A percentile compares a stretch with the other conserved stretches of the same genome.
Conservation (phyloP, 352 stramenopile species). For the Phytophthora melonis region DNA sequence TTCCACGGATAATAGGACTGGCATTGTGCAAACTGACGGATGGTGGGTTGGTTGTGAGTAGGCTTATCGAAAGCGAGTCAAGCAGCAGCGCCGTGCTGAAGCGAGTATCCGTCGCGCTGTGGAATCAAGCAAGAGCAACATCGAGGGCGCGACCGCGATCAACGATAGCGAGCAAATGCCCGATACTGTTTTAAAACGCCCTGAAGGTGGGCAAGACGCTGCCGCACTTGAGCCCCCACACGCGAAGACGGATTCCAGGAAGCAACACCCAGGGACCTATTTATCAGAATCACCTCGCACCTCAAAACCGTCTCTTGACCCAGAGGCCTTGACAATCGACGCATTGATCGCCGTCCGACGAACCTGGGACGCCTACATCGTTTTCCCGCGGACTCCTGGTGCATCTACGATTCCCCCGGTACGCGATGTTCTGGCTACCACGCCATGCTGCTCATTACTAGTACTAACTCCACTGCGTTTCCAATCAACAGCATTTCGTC, state of each 20-base stretch:
- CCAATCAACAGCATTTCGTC: conserved; percentile 54
- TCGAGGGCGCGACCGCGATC: background rate
- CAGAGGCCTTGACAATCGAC: conserved; percentile 40
- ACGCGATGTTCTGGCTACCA: conserved; percentile 5
- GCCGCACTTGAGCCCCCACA: too few species aligned
- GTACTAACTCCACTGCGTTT: conserved; percentile 7
- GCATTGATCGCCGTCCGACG: conserved; percentile 44
- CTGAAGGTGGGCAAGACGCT: background rate
- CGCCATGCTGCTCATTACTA: background rate
- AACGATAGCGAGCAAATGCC: background rate
- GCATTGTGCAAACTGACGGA: background rate
- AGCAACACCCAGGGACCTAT: background rate
- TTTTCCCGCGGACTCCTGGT: conserved; percentile 33
- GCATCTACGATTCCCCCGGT: conserved; percentile 52
- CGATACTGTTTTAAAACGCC: background rate
- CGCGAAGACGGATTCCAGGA: too few species aligned
- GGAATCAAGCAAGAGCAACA: background rate
- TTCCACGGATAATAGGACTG: background rate
- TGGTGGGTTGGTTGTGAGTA: conserved; percentile 3
- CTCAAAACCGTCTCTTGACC: conserved; percentile 22
- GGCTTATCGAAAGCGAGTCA: conserved; percentile 44
- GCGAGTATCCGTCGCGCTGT: conserved; percentile 27
- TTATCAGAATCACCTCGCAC: conserved; percentile 1
- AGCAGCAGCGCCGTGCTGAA: conserved; percentile 30
- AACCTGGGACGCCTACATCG: conserved; percentile 50